Evolutionary conservation across 1,284 basidiomycete species (phyloP).

Genomic region (Takashimella koratensis): DNA sequence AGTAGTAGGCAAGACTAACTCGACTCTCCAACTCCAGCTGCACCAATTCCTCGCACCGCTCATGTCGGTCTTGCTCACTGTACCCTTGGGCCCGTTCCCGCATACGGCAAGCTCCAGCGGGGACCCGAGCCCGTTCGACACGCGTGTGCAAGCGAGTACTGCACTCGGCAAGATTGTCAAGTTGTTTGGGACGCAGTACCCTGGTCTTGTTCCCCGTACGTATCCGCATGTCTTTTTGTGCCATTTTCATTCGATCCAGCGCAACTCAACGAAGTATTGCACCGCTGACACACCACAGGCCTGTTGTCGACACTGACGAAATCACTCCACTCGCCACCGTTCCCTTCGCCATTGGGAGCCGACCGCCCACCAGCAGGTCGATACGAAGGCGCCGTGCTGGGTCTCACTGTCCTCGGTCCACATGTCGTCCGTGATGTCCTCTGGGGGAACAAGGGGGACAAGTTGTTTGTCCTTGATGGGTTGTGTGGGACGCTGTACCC

Average conservation of each 20-base stretch:
- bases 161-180: constrained; percentile 69
- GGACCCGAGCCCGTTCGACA: constrained; percentile 48
- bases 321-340: constrained; percentile 57
- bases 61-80: constrained; percentile 83
- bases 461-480: constrained; percentile 26
- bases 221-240: no score
- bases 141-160: constrained; percentile 72
- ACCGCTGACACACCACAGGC: constrained; percentile 57
- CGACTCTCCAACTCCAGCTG: constrained; percentile 55
- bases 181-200: constrained; percentile 52
- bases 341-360: constrained; percentile 40
- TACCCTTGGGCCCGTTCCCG: constrained; percentile 58
- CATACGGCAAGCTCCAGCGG: constrained; percentile 18
- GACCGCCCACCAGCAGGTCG: constrained; percentile 56
- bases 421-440: constrained; percentile 75
- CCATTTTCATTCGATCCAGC: no score
- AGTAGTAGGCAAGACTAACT: not conserved
- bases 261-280: no score
- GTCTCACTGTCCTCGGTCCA: constrained; percentile 74
- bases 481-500: constrained; percentile 35
- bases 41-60: constrained; percentile 94
- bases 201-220: constrained; percentile 51
- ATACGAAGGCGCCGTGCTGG: constrained; percentile 79
- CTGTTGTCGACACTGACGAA: constrained; percentile 89
- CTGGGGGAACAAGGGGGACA: constrained; percentile 34